These are phyloP conservation scores for Eragrostis nindensis DNA, from an alignment of 176 grass and related monocot species.

Conservation along the genomic window DNA sequence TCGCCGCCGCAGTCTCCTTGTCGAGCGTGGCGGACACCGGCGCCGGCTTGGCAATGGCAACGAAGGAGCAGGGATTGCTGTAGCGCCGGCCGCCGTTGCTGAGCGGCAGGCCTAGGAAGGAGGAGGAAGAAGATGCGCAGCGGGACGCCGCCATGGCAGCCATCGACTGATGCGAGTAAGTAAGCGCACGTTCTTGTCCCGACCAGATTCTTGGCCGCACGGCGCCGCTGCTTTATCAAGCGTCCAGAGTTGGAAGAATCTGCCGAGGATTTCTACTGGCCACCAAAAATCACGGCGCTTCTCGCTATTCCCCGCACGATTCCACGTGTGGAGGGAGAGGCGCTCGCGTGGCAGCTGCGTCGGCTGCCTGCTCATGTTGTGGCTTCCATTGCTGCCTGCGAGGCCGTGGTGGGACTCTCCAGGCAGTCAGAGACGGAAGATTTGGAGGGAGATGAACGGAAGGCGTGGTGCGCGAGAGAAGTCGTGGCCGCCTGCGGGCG, in stretches of 20 bases:
- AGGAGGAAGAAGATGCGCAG: constrained; percentile 22
- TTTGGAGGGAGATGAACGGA: neutral
- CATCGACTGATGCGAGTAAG: neutral
- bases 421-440: neutral
- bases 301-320: neutral
- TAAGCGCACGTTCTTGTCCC: neutral
- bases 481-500: constrained; percentile 22
- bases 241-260: constrained; percentile 7
- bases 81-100: neutral
- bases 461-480: neutral
- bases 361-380: constrained; percentile 20
- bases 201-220: constrained; percentile 5
- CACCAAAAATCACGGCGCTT: neutral
- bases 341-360: constrained; percentile 3
- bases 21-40: constrained; percentile 18
- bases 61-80: constrained; percentile 10
- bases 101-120: constrained; percentile 12
- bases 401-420: neutral
- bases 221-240: neutral
- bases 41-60: neutral
- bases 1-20: constrained; percentile 26
- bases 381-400: constrained; percentile 8
- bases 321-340: neutral
- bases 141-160: constrained; percentile 23
- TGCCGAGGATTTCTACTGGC: neutral